Evolutionary conservation across 2,329 filamentous ascomycete species (phyloP).

Genomic region (Aspergillus sergii): DNA sequence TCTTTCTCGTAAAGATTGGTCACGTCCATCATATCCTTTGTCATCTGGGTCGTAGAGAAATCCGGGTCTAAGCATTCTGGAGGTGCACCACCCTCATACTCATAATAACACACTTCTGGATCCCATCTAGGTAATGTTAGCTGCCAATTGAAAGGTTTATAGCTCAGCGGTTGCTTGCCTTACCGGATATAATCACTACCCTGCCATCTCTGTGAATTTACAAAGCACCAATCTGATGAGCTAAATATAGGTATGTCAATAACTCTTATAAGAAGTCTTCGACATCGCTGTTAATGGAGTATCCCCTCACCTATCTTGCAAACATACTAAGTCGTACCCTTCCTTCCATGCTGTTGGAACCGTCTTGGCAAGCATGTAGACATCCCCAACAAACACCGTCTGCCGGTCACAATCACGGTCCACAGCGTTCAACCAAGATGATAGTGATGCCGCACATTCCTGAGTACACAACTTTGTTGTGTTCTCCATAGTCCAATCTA

Average conservation of each 20-base stretch:
- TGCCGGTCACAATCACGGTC: not conserved
- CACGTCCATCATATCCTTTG: constrained; percentile 2
- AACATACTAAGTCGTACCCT: not conserved
- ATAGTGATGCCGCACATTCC: not conserved
- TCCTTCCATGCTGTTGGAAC: not conserved
- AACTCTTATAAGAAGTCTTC: too few relatives aligned
- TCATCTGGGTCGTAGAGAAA: not conserved
- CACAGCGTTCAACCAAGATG: not conserved
- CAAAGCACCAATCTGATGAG: not conserved
- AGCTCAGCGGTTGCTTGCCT: not conserved
- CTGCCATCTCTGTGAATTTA: not conserved
- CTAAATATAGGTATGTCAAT: too few relatives aligned
- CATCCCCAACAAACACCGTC: not conserved
- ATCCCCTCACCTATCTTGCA: not conserved
- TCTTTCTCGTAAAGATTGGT: not conserved
- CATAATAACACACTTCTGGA: not conserved
- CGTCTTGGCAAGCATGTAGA: not conserved
- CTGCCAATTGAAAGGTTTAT: not conserved
- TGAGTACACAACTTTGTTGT: not conserved
- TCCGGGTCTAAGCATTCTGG: not conserved
- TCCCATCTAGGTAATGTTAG: not conserved
- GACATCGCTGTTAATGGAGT: not conserved
- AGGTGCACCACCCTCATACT: not conserved
- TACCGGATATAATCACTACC: not conserved
- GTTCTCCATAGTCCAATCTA: not conserved